Base-by-base conservation (phyloP, 805 yeast species). In the Myxozyma vanderwaltii region DNA sequence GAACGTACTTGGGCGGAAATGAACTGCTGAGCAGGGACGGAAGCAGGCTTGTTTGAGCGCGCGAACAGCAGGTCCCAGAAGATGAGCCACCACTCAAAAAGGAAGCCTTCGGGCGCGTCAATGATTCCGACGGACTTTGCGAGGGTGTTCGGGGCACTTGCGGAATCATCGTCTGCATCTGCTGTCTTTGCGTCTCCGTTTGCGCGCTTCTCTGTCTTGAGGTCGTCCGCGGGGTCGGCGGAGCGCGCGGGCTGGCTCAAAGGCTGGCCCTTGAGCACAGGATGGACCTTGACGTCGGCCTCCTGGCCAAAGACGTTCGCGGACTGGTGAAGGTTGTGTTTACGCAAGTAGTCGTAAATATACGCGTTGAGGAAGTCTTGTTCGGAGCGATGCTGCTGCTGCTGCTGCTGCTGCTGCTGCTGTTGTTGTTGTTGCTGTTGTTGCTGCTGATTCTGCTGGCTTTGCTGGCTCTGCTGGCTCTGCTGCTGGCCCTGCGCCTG, bases 31-130 rank as follows among this genome's bases (percentile, higher is more conserved):
- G 94, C 92, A 58, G 81, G 75, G 1, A 79, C 75, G 13, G 68
- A 51, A 2, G 88, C 81, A 15, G 83, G 86, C 59, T 85, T 77
- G 63, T 82, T 84, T 43, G 89, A 84, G 67, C 90, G 80, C 2
- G 95, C 96, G 69, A 88, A 88, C 73, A 86, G 89, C 29, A 90
- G 85, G 71, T 91, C 97, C 97, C 97, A 91, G 71, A 91, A 91
- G 17, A 91, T 84, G 76, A 85, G 90, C 97, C 97, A 91, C 97
- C 97, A 91, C 72, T 91, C 97, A 68, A 83, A 86, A 24, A 91
- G 75, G 69, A 89, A 91, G 5, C 96, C 94, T 67, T 86, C 89
- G 0, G 95, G 94, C 1, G 95, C 86, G 69, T 90, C 94, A 80
- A 88, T 82, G 33, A 61, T 58, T 15, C 64, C 64, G 41, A 61